Evolutionary conservation across 306 rosid species (phyloP).

Genomic region (Argentina anserina): DNA sequence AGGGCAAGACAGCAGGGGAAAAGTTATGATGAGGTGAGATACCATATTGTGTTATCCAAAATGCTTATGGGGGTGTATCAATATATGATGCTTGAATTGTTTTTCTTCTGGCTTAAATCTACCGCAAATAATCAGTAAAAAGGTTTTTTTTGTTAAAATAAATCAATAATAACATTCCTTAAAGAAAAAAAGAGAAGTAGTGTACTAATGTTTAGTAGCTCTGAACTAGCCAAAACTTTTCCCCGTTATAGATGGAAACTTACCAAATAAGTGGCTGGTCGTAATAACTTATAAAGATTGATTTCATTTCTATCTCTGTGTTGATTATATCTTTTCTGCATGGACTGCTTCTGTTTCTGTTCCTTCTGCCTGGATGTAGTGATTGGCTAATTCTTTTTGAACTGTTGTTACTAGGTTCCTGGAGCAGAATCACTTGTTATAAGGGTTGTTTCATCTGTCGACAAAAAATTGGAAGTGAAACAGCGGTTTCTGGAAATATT

Average conservation of each 20-base stretch:
- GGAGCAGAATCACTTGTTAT: slow-evolving; percentile 86
- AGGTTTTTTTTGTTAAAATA: background rate
- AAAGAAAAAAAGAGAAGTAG: background rate
- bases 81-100: background rate
- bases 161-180: background rate
- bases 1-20: slow-evolving; percentile 90
- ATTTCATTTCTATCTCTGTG: background rate
- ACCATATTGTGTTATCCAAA: background rate
- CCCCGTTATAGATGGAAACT: background rate
- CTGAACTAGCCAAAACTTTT: background rate
- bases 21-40: slow-evolving; percentile 77
- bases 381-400: slow-evolving; percentile 17
- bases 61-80: background rate
- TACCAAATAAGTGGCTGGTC: background rate
- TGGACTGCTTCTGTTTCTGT: background rate
- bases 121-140: background rate
- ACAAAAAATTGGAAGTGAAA: slow-evolving; percentile 96
- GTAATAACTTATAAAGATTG: background rate
- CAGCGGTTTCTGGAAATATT: slow-evolving; percentile 88
- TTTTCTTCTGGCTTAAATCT: background rate
- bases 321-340: background rate
- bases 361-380: background rate
- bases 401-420: slow-evolving; percentile 63
- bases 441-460: slow-evolving; percentile 95
- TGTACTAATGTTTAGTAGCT: background rate